phyloP scores from a whole-genome alignment of 495 filamentous ascomycete genomes.

The Aspergillus ostianus region DNA sequence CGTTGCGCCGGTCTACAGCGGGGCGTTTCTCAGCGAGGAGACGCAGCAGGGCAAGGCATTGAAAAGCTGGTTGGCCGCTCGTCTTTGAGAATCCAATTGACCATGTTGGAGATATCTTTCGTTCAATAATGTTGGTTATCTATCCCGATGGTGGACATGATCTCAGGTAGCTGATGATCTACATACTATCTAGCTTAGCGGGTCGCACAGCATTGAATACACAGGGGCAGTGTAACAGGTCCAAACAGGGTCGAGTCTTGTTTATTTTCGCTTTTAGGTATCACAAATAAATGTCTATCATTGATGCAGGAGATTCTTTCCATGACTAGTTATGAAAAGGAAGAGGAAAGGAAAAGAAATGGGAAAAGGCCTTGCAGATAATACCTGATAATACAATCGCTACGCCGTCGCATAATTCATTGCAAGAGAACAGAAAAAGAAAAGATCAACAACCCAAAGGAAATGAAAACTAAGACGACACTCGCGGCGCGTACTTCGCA shows the following conservation, averaged over 20 bases:
- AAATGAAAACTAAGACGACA: slow-evolving; percentile 51
- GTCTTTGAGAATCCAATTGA: slow-evolving; percentile 17
- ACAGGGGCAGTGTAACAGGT: not conserved
- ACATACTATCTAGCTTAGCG: not conserved
- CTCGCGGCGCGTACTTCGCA: slow-evolving; percentile 72
- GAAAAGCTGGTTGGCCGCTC: slow-evolving; percentile 32
- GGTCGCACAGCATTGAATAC: not conserved
- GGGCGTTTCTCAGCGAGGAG: slow-evolving; percentile 17
- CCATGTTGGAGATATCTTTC: not conserved
- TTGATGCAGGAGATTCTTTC: not conserved
- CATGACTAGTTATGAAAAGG: not conserved
- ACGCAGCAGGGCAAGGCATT: slow-evolving; percentile 29
- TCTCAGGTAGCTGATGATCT: slow-evolving; percentile 1
- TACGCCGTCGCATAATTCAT: slow-evolving; percentile 23
- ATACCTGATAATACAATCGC: slow-evolving; percentile 18
- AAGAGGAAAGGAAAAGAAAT: not conserved
- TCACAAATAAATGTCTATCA: slow-evolving; percentile 1
- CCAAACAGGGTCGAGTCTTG: not conserved
- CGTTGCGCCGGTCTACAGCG: slow-evolving; percentile 32
- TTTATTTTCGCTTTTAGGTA: not conserved
- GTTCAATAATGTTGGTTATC: not conserved
- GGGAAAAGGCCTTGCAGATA: slow-evolving; percentile 14
- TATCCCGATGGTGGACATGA: not conserved
- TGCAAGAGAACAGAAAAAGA: slow-evolving; percentile 18
- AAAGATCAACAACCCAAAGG: slow-evolving; percentile 1